Percentiles rank a stretch among this genome's conserved stretches.
phyloP scores from a whole-genome alignment of 2,329 filamentous ascomycete genomes.

The Curvularia eragrostidis region DNA sequence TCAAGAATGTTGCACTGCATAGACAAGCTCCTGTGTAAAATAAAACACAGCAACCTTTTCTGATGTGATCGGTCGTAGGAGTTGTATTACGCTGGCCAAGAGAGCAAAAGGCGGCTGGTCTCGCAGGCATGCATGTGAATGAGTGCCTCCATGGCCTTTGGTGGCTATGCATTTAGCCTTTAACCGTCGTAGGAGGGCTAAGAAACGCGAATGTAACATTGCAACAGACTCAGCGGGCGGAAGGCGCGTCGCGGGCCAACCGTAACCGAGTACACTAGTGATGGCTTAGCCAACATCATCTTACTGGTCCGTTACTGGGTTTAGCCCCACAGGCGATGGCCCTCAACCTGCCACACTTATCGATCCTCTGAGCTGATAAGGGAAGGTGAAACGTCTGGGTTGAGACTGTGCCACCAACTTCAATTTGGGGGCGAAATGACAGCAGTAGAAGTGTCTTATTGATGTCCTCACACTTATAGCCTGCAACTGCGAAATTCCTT shows the following conservation, averaged over 20 bases:
- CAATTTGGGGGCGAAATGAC: background rate
- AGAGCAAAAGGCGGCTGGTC: conserved; percentile 1
- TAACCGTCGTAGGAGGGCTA: background rate
- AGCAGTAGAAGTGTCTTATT: background rate
- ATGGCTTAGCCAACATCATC: background rate
- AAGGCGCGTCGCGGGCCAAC: conserved; percentile 2
- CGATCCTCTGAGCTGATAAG: background rate
- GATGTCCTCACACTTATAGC: background rate
- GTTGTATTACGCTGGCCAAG: conserved; percentile 1
- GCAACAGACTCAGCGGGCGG: background rate
- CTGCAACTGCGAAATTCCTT: background rate
- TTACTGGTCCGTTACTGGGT: background rate
- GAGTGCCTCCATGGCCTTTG: background rate
- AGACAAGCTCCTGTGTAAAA: background rate
- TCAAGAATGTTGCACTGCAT: background rate
- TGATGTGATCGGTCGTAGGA: background rate
- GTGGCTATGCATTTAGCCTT: background rate
- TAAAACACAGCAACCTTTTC: background rate
- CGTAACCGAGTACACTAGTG: background rate
- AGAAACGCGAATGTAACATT: background rate
- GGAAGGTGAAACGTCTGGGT: background rate
- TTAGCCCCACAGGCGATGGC: conserved; percentile 1
- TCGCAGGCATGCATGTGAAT: background rate
- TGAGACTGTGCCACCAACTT: background rate
- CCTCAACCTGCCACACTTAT: conserved; percentile 1